phyloP scores from a whole-genome alignment of 805 yeast genomes.

The Wickerhamiella galacta region DNA sequence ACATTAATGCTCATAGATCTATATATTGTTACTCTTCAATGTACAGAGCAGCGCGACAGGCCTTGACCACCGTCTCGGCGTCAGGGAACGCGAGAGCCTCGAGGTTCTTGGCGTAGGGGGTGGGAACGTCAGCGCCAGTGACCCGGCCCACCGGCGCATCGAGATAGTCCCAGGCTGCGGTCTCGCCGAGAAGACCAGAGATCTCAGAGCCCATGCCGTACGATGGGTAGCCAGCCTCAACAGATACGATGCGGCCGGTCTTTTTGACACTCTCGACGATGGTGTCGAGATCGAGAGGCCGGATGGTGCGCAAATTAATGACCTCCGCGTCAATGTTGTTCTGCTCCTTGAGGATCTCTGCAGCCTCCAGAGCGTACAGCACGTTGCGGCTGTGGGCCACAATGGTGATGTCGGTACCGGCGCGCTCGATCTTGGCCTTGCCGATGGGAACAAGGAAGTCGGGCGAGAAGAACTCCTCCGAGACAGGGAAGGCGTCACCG shows the following conservation, averaged over 20 bases:
- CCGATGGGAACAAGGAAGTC: conserved; percentile 90
- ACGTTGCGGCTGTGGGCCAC: conserved; percentile 90
- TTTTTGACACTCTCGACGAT: conserved; percentile 80
- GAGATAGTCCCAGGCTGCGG: conserved; percentile 93
- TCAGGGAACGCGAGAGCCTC: conserved; percentile 99
- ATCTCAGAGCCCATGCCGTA: conserved; percentile 98
- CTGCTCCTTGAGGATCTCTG: conserved; percentile 67
- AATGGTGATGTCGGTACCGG: conserved; percentile 78
- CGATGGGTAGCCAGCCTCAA: conserved; percentile 95
- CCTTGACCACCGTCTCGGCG: conserved; percentile 74
- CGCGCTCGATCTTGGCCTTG: conserved; percentile 86
- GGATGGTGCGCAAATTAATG: conserved; percentile 86
- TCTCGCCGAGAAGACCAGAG: conserved; percentile 94
- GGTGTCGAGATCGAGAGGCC: conserved; percentile 84
- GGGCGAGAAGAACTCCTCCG: conserved; percentile 74
- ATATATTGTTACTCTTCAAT: conserved; percentile 16
- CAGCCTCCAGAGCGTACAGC: conserved; percentile 73
- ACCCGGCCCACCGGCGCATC: conserved; percentile 98
- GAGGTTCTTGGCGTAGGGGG: conserved; percentile 90
- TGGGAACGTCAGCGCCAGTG: conserved; percentile 99
- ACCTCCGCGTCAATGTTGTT: conserved; percentile 86
- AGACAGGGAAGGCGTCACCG: conserved; percentile 77
- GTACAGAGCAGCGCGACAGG: conserved; percentile 27
- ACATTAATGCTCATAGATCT: background rate
- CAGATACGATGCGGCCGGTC: conserved; percentile 91